phyloP scores from a whole-genome alignment of 2,329 filamentous ascomycete genomes.

The Penicillium sp. region DNA sequence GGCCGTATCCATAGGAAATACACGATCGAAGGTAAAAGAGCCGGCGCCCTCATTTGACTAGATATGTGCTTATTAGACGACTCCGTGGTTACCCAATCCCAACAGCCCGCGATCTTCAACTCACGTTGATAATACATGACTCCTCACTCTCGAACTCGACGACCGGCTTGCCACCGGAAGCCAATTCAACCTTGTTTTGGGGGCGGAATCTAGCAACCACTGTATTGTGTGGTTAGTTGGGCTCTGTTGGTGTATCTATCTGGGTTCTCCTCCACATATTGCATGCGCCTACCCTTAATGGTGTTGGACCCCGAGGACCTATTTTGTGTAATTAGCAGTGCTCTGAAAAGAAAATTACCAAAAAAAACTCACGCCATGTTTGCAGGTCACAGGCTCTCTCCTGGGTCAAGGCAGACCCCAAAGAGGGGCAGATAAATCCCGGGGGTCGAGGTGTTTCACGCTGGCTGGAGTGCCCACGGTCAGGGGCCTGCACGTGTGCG shows the following conservation, averaged over 20 bases:
- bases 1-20: constrained; percentile 90
- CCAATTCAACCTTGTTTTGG: constrained; percentile 92
- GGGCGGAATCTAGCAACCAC: constrained; percentile 97
- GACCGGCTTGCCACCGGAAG: constrained; percentile 87
- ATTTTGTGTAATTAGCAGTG: constrained; percentile 20
- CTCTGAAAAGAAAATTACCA: constrained; percentile 11
- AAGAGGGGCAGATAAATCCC: constrained; percentile 30
- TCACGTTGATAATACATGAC: constrained; percentile 82
- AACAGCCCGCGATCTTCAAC: constrained; percentile 16
- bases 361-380: constrained; percentile 53
- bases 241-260: constrained; percentile 1
- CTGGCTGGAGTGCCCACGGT: constrained; percentile 18
- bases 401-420: constrained; percentile 27
- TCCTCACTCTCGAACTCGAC: constrained; percentile 87
- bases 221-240: constrained; percentile 55
- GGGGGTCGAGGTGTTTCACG: constrained; percentile 19
- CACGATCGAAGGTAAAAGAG: constrained; percentile 93
- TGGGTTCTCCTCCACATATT: constrained; percentile 2
- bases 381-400: constrained; percentile 26
- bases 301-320: constrained; percentile 48
- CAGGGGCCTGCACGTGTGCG: constrained; percentile 26
- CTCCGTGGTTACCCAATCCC: constrained; percentile 18
- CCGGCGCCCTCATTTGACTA: constrained; percentile 82
- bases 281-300: constrained; percentile 56
- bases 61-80: constrained; percentile 26